Percentiles rank a stretch among this genome's conserved stretches.
phyloP scores from a whole-genome alignment of 805 yeast genomes.

The Cyberlindnera bimundalis region DNA sequence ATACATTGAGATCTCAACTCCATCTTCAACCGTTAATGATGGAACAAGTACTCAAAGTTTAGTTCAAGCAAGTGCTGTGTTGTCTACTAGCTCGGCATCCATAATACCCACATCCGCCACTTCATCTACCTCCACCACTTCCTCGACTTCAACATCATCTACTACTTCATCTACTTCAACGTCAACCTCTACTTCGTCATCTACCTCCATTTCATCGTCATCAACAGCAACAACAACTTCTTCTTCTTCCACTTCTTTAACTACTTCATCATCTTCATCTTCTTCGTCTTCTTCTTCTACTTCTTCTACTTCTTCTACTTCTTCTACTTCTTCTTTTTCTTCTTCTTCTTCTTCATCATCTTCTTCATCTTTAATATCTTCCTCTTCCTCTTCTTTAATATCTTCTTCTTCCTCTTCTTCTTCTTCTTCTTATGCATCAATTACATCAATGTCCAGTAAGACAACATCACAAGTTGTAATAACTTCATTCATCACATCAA shows the following conservation, averaged over 20 bases:
- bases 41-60: slow-evolving; percentile 9
- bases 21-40: slow-evolving; percentile 10
- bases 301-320: neutral
- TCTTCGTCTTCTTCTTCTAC: neutral
- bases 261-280: neutral
- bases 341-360: slow-evolving; percentile 11
- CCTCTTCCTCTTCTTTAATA: neutral
- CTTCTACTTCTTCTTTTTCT: neutral
- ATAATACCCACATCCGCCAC: neutral
- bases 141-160: slow-evolving; percentile 3
- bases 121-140: slow-evolving; percentile 7
- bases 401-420: slow-evolving; percentile 8
- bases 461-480: slow-evolving; percentile 21
- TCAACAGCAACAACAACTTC: slow-evolving; percentile 15
- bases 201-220: slow-evolving; percentile 22
- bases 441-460: slow-evolving; percentile 6
- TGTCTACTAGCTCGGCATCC: slow-evolving; percentile 18
- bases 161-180: slow-evolving; percentile 12
- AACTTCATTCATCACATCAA: slow-evolving; percentile 13
- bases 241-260: slow-evolving; percentile 1
- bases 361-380: slow-evolving; percentile 4
- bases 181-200: slow-evolving; percentile 12
- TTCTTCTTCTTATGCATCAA: slow-evolving; percentile 6
- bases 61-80: slow-evolving; percentile 1
- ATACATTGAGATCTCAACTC: slow-evolving; percentile 30